Percentiles rank a stretch among this genome's conserved stretches.
Conservation (phyloP, 257 asterid genomes). For the Ehretia macrophylla region DNA sequence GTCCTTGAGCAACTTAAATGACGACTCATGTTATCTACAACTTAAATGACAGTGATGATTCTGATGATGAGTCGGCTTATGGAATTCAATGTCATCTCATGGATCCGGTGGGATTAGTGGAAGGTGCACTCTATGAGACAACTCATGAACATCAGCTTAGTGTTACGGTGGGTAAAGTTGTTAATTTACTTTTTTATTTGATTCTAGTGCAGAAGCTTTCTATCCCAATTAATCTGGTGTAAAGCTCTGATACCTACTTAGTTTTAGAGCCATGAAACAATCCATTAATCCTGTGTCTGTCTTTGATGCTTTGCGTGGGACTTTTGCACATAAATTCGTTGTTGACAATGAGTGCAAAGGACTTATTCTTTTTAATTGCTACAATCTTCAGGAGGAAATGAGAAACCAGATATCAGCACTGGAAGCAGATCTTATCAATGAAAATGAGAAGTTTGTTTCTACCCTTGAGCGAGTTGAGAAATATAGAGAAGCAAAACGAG, state of each 20-base stretch:
- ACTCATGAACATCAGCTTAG: constrained; percentile 48
- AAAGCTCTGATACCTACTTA: no score
- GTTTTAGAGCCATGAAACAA: neutral
- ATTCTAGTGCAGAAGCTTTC: constrained; percentile 1
- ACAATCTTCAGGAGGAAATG: constrained; percentile 60
- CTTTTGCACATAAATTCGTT: no score
- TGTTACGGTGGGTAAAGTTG: constrained; percentile 43
- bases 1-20: no score
- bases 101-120: constrained; percentile 59
- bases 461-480: constrained; percentile 37
- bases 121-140: constrained; percentile 65
- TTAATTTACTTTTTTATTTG: constrained; percentile 9
- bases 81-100: constrained; percentile 44
- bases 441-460: constrained; percentile 46
- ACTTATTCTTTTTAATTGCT: constrained; percentile 5
- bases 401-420: constrained; percentile 59
- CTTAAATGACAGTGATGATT: constrained; percentile 51
- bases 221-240: neutral
- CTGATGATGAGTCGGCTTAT: constrained; percentile 35
- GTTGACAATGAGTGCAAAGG: neutral
- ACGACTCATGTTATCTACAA: neutral
- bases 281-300: neutral
- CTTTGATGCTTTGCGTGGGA: no score
- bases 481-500: constrained; percentile 47
- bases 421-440: constrained; percentile 49